These are phyloP conservation scores for Rusavskia elegans DNA, from an alignment of 495 filamentous ascomycete genomes.

Conservation along the genomic window DNA sequence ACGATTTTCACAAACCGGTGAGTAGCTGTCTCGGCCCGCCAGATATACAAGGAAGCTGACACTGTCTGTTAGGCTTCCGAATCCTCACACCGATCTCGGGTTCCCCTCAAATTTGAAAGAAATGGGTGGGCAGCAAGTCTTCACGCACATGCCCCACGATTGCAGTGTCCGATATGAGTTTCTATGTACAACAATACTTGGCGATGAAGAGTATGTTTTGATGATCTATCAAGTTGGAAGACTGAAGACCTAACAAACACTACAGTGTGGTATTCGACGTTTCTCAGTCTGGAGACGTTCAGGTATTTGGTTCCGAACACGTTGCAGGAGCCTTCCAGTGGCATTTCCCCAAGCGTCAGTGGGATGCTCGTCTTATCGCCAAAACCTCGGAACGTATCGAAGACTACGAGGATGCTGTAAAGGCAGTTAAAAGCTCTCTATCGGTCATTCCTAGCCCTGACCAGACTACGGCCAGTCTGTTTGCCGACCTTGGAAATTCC, in stretches of 20 bases:
- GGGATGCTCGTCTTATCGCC: conserved; percentile 28
- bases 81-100: conserved; percentile 22
- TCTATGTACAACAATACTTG: conserved; percentile 19
- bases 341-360: conserved; percentile 27
- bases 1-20: conserved; percentile 2
- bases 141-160: conserved; percentile 15
- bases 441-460: conserved; percentile 11
- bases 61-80: conserved; percentile 21
- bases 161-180: conserved; percentile 34
- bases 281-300: neutral
- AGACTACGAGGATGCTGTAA: conserved; percentile 14
- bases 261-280: no score
- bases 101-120: conserved; percentile 21
- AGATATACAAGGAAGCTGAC: conserved; percentile 8
- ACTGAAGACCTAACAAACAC: no score
- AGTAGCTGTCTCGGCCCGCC: conserved; percentile 2
- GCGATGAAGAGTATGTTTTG: conserved; percentile 1
- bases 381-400: conserved; percentile 6
- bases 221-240: no score
- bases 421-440: conserved; percentile 17
- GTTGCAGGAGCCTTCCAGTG: conserved; percentile 20
- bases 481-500: conserved; percentile 4
- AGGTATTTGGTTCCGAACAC: conserved; percentile 3
- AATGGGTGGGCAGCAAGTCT: conserved; percentile 16
- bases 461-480: neutral